phyloP scores from a whole-genome alignment of 1,139 yeast genomes.

The Protomyces gravidus region DNA sequence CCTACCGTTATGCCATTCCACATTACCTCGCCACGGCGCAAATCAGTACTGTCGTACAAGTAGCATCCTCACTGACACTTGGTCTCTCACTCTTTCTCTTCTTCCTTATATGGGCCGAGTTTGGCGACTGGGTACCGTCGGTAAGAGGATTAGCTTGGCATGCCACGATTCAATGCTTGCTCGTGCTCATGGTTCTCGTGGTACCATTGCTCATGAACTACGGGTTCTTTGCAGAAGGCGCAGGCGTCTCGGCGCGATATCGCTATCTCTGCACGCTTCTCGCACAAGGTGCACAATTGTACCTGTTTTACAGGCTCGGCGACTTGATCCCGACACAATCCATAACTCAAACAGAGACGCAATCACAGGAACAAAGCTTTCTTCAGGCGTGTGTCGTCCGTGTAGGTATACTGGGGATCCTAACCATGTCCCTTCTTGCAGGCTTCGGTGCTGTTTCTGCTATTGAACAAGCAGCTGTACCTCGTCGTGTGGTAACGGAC shows the following conservation, averaged over 20 bases:
- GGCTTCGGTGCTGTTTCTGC: conserved; percentile 76
- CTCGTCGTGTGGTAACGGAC: conserved; percentile 38
- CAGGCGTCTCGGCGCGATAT: conserved; percentile 32
- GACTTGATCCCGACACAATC: conserved; percentile 37
- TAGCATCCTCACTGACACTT: conserved; percentile 5
- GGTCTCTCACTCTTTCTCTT: conserved; percentile 17
- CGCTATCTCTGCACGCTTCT: conserved; percentile 32
- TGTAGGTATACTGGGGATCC: conserved; percentile 65
- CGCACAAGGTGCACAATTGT: conserved; percentile 38
- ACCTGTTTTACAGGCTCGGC: conserved; percentile 40
- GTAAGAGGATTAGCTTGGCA: conserved; percentile 39
- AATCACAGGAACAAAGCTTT: conserved; percentile 32
- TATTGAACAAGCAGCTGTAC: conserved; percentile 45
- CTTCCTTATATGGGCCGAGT: conserved; percentile 25
- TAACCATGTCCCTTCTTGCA: conserved; percentile 64
- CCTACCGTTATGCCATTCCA: conserved; percentile 13
- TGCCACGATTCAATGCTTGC: conserved; percentile 38
- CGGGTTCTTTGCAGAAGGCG: conserved; percentile 34
- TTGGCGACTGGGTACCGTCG: conserved; percentile 19
- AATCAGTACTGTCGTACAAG: conserved; percentile 8
- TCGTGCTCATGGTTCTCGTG: conserved; percentile 40
- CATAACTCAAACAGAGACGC: not conserved
- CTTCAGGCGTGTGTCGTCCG: conserved; percentile 49
- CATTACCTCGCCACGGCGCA: conserved; percentile 3
- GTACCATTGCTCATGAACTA: conserved; percentile 42